Conservation (phyloP, 2,329 filamentous ascomycete species). For the Fusarium lyarnte region DNA sequence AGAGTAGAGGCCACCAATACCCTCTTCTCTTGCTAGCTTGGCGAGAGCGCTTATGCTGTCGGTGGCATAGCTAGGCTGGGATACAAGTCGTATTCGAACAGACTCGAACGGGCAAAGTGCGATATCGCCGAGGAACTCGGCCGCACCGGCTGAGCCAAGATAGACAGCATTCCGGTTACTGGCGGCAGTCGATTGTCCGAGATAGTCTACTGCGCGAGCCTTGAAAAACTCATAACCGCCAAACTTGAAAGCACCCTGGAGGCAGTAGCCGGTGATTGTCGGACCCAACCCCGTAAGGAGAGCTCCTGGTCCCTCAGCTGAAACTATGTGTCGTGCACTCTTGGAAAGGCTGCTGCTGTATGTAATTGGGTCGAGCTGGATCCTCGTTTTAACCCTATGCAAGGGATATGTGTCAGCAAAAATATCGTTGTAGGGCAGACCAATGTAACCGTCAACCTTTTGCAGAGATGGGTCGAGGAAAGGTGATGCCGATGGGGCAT, state of each 20-base stretch:
- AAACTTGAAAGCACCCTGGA: background rate
- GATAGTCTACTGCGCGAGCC: background rate
- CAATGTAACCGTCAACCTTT: too few species aligned
- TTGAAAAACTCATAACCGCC: background rate
- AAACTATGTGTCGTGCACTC: background rate
- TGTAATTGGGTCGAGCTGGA: background rate
- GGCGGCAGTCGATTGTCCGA: background rate
- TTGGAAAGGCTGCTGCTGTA: background rate
- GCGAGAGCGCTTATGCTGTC: background rate
- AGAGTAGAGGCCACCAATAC: background rate
- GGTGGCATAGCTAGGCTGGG: background rate
- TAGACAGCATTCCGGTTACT: background rate
- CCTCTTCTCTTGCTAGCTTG: background rate
- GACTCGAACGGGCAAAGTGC: background rate
- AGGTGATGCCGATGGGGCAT: too few species aligned
- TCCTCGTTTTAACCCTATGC: background rate
- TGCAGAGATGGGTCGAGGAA: background rate
- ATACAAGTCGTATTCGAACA: background rate
- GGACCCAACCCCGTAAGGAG: background rate
- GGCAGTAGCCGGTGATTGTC: background rate
- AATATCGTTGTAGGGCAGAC: background rate
- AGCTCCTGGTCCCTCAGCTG: background rate
- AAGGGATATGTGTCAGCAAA: background rate
- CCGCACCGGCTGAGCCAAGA: background rate
- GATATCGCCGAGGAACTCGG: background rate